Percentiles rank a stretch among this genome's conserved stretches.
phyloP scores from a whole-genome alignment of 2,329 filamentous ascomycete species.

The Penicillium sclerotiorum region DNA sequence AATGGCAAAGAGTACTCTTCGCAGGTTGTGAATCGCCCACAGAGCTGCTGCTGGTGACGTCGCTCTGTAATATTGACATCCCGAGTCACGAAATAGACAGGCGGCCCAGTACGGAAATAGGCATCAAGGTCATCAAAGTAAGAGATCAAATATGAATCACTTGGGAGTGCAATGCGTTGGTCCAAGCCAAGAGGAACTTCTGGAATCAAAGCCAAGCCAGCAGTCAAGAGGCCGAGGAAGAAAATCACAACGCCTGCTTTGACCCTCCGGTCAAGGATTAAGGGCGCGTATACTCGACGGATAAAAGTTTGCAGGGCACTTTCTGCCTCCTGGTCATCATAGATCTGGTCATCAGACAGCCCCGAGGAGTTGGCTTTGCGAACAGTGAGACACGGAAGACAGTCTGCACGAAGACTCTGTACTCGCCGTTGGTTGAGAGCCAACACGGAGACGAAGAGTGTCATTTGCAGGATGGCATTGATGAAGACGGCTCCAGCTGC shows the following conservation, averaged over 20 bases:
- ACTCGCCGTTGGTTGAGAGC: constrained; percentile 89
- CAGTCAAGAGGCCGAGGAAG: constrained; percentile 86
- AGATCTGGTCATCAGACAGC: constrained; percentile 66
- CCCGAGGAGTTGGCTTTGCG: constrained; percentile 70
- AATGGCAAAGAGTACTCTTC: constrained; percentile 81
- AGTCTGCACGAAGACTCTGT: constrained; percentile 85
- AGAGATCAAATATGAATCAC: constrained; percentile 89
- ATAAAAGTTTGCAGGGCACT: constrained; percentile 84
- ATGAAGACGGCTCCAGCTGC: constrained; percentile 95
- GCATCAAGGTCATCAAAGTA: constrained; percentile 96
- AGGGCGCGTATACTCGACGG: constrained; percentile 83
- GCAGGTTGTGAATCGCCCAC: constrained; percentile 88
- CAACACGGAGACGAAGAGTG: constrained; percentile 92
- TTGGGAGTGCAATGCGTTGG: constrained; percentile 90
- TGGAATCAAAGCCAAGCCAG: constrained; percentile 80
- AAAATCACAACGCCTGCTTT: constrained; percentile 76
- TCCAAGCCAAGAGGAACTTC: constrained; percentile 85
- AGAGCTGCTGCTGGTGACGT: constrained; percentile 78
- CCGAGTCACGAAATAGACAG: constrained; percentile 92
- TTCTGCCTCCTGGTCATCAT: constrained; percentile 76
- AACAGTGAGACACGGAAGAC: constrained; percentile 85
- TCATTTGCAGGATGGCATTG: constrained; percentile 95
- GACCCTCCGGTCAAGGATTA: constrained; percentile 75
- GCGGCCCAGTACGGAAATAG: constrained; percentile 88
- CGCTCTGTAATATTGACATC: constrained; percentile 77